Conservation (phyloP, 169 alveolate genomes). For the Blepharisma undulans region DNA sequence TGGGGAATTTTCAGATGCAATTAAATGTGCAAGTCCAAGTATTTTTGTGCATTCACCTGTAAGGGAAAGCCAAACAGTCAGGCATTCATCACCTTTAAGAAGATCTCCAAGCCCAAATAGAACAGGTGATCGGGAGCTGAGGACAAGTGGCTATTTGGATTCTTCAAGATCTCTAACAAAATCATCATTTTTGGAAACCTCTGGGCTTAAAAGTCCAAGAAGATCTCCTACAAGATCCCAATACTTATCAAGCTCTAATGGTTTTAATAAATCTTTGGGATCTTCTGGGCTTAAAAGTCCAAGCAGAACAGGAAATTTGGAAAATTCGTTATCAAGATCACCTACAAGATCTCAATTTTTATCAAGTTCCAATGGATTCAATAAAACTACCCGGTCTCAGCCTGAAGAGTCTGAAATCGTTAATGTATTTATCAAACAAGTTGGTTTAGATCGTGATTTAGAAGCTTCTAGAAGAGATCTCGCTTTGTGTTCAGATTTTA, state of each 20-base stretch:
- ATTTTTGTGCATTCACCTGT: background rate
- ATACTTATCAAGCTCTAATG: background rate
- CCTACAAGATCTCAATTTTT: background rate
- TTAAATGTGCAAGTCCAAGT: background rate
- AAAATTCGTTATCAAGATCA: background rate
- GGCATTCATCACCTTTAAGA: slow-evolving; percentile 28
- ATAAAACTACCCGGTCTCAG: background rate
- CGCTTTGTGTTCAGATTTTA: slow-evolving; percentile 60
- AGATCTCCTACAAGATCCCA: slow-evolving; percentile 29
- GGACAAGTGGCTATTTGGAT: background rate
- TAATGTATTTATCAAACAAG: background rate
- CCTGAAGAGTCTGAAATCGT: slow-evolving; percentile 36
- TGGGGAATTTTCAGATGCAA: slow-evolving; percentile 19
- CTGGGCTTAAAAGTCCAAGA: background rate
- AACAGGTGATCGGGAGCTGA: background rate
- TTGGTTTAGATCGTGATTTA: slow-evolving; percentile 47
- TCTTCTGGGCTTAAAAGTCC: background rate
- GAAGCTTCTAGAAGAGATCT: slow-evolving; percentile 52
- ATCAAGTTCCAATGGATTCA: background rate
- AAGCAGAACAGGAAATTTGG: background rate
- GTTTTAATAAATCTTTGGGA: background rate
- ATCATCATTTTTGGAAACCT: background rate
- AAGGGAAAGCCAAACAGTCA: background rate
- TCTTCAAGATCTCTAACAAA: background rate
- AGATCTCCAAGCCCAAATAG: slow-evolving; percentile 18